A percentile compares a stretch with the other conserved stretches of the same genome.
These are phyloP conservation scores for Lentinula detonsa DNA, from an alignment of 768 basidiomycete genomes.

Conservation along the genomic window DNA sequence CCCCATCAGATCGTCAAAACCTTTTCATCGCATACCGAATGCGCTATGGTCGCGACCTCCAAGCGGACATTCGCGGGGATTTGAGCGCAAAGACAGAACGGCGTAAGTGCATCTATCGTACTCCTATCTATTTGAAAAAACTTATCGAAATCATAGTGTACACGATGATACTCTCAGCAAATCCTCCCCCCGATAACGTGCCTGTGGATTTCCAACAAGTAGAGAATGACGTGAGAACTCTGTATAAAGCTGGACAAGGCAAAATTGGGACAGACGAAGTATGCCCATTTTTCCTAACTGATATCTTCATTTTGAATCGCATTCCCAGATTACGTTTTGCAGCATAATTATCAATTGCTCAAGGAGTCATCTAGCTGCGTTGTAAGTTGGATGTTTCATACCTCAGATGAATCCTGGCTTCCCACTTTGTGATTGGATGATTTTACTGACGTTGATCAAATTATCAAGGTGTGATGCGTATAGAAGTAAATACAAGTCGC, in stretches of 20 bases:
- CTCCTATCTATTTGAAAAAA: neutral
- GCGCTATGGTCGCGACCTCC: conserved; percentile 7
- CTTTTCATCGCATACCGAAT: neutral
- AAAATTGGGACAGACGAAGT: conserved; percentile 27
- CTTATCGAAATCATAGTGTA: conserved; percentile 14
- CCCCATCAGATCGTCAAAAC: conserved; percentile 2
- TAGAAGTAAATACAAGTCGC: conserved; percentile 3
- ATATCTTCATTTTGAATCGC: neutral
- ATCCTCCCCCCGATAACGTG: conserved; percentile 22
- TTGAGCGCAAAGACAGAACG: conserved; percentile 9
- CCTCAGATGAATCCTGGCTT: neutral
- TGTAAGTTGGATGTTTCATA: conserved; percentile 9
- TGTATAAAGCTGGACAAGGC: conserved; percentile 26
- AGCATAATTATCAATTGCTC: conserved; percentile 27
- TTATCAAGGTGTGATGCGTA: conserved; percentile 6
- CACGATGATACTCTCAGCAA: conserved; percentile 26
- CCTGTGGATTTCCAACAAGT: conserved; percentile 24
- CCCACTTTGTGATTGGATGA: neutral
- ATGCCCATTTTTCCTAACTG: neutral
- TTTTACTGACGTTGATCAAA: conserved; percentile 15
- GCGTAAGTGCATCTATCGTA: conserved; percentile 1
- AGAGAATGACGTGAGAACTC: conserved; percentile 24
- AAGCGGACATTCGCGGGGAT: conserved; percentile 8
- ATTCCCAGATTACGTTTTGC: conserved; percentile 17
- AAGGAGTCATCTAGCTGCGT: conserved; percentile 19